These are phyloP conservation scores for Sordariomycetes sp. DNA, from an alignment of 2,329 filamentous ascomycete species.

Conservation along the genomic window DNA sequence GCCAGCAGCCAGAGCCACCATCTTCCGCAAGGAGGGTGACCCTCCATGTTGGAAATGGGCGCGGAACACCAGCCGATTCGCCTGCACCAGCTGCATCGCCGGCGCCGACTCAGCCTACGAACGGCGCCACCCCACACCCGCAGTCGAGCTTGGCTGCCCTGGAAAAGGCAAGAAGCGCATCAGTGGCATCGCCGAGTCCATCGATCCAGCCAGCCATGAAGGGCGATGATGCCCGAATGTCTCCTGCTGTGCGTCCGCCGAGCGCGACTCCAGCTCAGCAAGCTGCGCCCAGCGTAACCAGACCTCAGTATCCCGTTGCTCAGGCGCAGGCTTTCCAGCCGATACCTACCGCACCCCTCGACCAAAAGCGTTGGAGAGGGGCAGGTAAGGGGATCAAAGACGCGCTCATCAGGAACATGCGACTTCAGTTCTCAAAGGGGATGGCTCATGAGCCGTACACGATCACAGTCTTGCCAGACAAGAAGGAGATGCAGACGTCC, in stretches of 20 bases:
- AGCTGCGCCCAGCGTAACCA: not conserved
- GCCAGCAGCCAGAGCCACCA: constrained; percentile 34
- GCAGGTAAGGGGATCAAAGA: constrained; percentile 38
- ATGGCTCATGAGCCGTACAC: constrained; percentile 54
- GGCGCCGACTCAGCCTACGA: constrained; percentile 1
- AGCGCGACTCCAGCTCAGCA: constrained; percentile 6
- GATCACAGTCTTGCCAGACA: constrained; percentile 56
- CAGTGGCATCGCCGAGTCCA: constrained; percentile 35
- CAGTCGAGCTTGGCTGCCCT: constrained; percentile 12
- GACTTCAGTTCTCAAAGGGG: constrained; percentile 58
- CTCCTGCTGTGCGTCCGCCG: constrained; percentile 7
- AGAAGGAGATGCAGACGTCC: constrained; percentile 59
- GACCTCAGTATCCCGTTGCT: constrained; percentile 8
- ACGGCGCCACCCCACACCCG: constrained; percentile 5
- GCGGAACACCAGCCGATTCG: constrained; percentile 35
- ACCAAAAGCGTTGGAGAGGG: constrained; percentile 26
- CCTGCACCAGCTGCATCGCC: constrained; percentile 4
- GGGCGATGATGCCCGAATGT: constrained; percentile 9
- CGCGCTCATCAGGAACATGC: constrained; percentile 59
- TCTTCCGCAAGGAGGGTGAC: constrained; percentile 55
- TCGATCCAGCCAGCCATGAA: constrained; percentile 20
- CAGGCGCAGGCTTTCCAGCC: constrained; percentile 15
- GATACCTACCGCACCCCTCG: constrained; percentile 20
- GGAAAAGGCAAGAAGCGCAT: constrained; percentile 29
- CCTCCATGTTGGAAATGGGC: constrained; percentile 53